Percentiles rank a stretch among this genome's conserved stretches.
Conservation (phyloP, 1,284 basidiomycete species). For the Papiliotrema laurentii region DNA sequence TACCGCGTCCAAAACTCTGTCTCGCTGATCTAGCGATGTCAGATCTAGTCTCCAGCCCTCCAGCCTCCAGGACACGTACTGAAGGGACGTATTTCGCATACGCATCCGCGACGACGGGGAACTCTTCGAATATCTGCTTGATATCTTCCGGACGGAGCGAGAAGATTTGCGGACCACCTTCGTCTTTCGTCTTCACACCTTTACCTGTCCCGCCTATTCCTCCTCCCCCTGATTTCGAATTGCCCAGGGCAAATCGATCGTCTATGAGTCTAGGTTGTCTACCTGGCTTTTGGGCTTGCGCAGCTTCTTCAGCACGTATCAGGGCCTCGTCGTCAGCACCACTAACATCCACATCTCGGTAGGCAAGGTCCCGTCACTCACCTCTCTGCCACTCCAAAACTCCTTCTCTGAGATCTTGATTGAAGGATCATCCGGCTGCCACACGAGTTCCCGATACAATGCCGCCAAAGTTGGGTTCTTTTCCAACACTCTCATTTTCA, state of each 20-base stretch:
- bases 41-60: neutral
- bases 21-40: constrained; percentile 63
- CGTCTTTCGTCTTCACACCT: constrained; percentile 58
- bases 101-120: constrained; percentile 86
- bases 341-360: neutral
- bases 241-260: constrained; percentile 64
- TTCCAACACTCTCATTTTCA: constrained; percentile 66
- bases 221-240: constrained; percentile 18
- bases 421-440: constrained; percentile 51
- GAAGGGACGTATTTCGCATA: constrained; percentile 87
- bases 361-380: constrained; percentile 45
- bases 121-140: constrained; percentile 95
- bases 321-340: constrained; percentile 52
- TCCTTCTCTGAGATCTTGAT: constrained; percentile 75
- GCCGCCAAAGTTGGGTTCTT: constrained; percentile 68
- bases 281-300: constrained; percentile 64
- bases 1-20: constrained; percentile 95
- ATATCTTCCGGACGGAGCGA: constrained; percentile 88
- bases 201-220: constrained; percentile 39
- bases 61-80: constrained; percentile 20
- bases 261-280: constrained; percentile 82
- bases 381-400: constrained; percentile 93
- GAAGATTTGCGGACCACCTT: constrained; percentile 47
- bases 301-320: constrained; percentile 65
- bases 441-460: constrained; percentile 80